Conservation (phyloP, 2,329 filamentous ascomycete genomes). For the Botrytis fragariae region DNA sequence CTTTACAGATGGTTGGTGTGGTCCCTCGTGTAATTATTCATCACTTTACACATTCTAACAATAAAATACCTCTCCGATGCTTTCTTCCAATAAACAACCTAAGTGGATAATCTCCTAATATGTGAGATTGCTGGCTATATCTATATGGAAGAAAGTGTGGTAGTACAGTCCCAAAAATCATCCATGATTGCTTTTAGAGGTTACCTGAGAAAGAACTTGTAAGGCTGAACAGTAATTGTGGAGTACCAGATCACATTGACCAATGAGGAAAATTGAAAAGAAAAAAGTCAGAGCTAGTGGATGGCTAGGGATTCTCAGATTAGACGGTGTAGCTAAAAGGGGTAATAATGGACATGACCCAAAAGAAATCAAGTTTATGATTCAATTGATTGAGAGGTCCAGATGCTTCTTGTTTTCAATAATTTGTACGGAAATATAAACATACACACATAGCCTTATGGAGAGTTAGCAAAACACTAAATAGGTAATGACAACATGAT, state of each 20-base stretch:
- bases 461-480: background rate
- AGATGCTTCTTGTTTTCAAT: background rate
- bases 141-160: background rate
- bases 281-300: background rate
- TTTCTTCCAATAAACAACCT: background rate
- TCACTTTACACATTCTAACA: background rate
- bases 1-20: background rate
- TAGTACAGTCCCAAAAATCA: background rate
- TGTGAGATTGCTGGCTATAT: background rate
- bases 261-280: constrained; percentile 3
- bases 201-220: constrained; percentile 17
- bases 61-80: background rate
- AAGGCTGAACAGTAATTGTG: constrained; percentile 17
- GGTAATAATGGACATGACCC: constrained; percentile 5
- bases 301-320: background rate
- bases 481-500: background rate
- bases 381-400: background rate
- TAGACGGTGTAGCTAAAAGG: constrained; percentile 9
- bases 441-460: background rate
- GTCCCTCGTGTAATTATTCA: background rate
- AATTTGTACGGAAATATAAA: background rate
- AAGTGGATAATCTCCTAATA: background rate
- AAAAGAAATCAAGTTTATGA: background rate
- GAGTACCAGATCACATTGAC: background rate
- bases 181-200: background rate